Conservation (phyloP, 2,329 filamentous ascomycete genomes). For the Metarhizium rileyi region DNA sequence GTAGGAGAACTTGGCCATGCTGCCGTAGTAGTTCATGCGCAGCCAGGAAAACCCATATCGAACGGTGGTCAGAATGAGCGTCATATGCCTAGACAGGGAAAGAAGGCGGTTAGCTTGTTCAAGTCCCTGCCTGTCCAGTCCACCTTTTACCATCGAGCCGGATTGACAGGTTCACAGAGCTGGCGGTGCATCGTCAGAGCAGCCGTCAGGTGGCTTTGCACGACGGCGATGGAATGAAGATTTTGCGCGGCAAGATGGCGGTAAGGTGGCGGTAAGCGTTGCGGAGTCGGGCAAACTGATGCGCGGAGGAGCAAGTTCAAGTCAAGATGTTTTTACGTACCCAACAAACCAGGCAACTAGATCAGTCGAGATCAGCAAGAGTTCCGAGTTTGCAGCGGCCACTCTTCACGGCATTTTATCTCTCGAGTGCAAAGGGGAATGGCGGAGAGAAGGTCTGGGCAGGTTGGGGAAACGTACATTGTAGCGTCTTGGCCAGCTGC, state of each 20-base stretch:
- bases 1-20: slow-evolving; percentile 75
- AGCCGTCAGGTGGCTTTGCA: neutral
- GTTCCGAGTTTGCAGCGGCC: neutral
- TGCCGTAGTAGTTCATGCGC: slow-evolving; percentile 75
- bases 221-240: neutral
- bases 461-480: slow-evolving; percentile 55
- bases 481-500: slow-evolving; percentile 76
- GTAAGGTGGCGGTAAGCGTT: neutral
- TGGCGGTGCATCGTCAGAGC: neutral
- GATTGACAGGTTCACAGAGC: neutral
- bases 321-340: slow-evolving; percentile 48
- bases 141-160: neutral
- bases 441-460: neutral
- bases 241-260: too few species aligned
- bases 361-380: slow-evolving; percentile 24
- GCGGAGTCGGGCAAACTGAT: neutral
- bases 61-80: slow-evolving; percentile 70
- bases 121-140: neutral
- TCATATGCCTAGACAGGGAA: slow-evolving; percentile 58
- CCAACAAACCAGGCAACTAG: slow-evolving; percentile 71
- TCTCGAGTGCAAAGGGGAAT: neutral
- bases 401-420: neutral
- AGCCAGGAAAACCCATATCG: slow-evolving; percentile 82
- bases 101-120: slow-evolving; percentile 10
- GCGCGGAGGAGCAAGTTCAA: slow-evolving; percentile 9